These are phyloP conservation scores for Lichina pygmaea DNA, from an alignment of 495 filamentous ascomycete species.

Conservation along the genomic window DNA sequence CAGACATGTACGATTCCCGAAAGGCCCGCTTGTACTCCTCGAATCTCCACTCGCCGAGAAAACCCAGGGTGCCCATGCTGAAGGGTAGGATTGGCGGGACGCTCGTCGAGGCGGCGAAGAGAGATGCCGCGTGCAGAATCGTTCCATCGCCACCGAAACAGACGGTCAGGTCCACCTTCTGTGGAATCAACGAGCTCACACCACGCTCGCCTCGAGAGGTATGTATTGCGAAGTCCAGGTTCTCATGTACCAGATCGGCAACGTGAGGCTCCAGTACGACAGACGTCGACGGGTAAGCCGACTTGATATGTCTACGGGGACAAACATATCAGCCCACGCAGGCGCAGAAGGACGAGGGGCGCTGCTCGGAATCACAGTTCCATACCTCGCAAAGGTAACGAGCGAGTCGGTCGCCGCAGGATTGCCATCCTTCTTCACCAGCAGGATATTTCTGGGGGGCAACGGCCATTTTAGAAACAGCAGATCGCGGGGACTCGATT, in stretches of 20 bases:
- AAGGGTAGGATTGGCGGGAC: constrained; percentile 89
- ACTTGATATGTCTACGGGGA: constrained; percentile 34
- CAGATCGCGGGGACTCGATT: constrained; percentile 29
- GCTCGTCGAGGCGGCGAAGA: constrained; percentile 56
- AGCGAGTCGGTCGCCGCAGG: constrained; percentile 43
- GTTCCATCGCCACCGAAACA: constrained; percentile 92
- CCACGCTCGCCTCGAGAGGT: constrained; percentile 9
- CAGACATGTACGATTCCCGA: constrained; percentile 81
- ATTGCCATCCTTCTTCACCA: constrained; percentile 64
- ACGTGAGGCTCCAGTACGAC: constrained; percentile 61
- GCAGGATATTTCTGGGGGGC: constrained; percentile 67
- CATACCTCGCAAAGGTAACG: constrained; percentile 47
- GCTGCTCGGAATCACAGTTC: not conserved
- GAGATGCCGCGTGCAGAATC: constrained; percentile 68
- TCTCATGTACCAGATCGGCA: constrained; percentile 44
- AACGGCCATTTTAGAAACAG: constrained; percentile 71
- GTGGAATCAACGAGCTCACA: constrained; percentile 11
- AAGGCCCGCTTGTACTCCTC: constrained; percentile 71
- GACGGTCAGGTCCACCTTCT: constrained; percentile 64
- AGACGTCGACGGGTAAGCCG: constrained; percentile 52
- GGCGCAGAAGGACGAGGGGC: constrained; percentile 1
- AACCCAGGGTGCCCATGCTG: constrained; percentile 88
- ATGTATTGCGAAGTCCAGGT: constrained; percentile 56
- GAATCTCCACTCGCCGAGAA: constrained; percentile 92
- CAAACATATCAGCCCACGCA: not conserved